These are phyloP conservation scores for Exophiala mesophila DNA, from an alignment of 2,329 filamentous ascomycete species.

Conservation along the genomic window DNA sequence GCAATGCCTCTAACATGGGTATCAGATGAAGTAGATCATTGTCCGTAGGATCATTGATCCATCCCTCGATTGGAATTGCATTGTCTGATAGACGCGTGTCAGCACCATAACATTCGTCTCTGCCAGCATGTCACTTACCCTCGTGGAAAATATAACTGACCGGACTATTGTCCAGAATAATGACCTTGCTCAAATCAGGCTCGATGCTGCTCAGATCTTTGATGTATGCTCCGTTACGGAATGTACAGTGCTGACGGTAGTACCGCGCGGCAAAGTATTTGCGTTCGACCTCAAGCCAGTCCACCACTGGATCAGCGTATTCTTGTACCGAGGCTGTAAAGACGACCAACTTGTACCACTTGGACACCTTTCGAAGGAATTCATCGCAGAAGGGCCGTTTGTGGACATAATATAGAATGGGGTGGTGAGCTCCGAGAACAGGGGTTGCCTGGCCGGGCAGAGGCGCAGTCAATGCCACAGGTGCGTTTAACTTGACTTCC, in stretches of 20 bases:
- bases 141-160: constrained; percentile 98
- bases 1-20: constrained; percentile 85
- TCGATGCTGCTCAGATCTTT: constrained; percentile 96
- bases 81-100: constrained; percentile 78
- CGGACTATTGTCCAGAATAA: constrained; percentile 98
- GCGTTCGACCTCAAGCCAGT: constrained; percentile 94
- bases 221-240: constrained; percentile 92
- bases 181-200: constrained; percentile 93
- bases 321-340: constrained; percentile 98
- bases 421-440: constrained; percentile 76
- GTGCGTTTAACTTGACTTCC: constrained; percentile 81
- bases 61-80: constrained; percentile 97
- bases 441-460: constrained; percentile 30
- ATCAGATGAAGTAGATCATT: constrained; percentile 90
- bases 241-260: constrained; percentile 96
- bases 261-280: constrained; percentile 94
- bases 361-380: constrained; percentile 87
- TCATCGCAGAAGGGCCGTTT: constrained; percentile 96
- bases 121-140: constrained; percentile 53
- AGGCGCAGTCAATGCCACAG: constrained; percentile 52
- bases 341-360: constrained; percentile 96
- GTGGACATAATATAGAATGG: constrained; percentile 97
- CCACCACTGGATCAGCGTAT: constrained; percentile 96
- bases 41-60: constrained; percentile 98
- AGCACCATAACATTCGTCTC: constrained; percentile 5